A percentile compares a stretch with the other conserved stretches of the same genome.
These are phyloP conservation scores for Eustoma russellianum DNA, from an alignment of 257 asterid species.

Conservation along the genomic window DNA sequence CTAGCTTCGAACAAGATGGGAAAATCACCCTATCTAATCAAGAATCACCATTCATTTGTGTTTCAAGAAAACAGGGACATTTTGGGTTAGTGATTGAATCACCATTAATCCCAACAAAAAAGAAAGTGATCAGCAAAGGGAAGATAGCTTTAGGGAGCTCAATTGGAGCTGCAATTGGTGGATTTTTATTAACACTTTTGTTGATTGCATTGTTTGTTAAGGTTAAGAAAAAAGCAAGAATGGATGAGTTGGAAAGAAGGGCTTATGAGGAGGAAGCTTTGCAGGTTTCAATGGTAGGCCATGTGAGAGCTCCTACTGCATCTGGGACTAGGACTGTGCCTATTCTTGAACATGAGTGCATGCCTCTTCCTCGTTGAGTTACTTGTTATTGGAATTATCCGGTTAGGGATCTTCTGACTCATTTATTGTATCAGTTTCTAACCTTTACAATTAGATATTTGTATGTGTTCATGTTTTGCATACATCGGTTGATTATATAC, in stretches of 20 bases:
- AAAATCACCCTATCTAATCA: constrained; percentile 37
- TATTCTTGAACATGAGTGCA: constrained; percentile 42
- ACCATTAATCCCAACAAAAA: constrained; percentile 50
- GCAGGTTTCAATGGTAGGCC: constrained; percentile 93
- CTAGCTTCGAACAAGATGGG: constrained; percentile 51
- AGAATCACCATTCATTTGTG: constrained; percentile 38
- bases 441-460: no score
- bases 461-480: no score
- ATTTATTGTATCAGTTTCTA: no score
- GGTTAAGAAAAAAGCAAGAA: constrained; percentile 74
- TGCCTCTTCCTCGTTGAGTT: no score
- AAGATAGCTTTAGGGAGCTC: constrained; percentile 53
- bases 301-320: constrained; percentile 74
- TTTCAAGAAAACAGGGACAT: constrained; percentile 36
- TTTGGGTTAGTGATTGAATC: constrained; percentile 70
- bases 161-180: constrained; percentile 70
- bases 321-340: constrained; percentile 62
- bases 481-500: no score
- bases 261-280: constrained; percentile 97
- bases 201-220: constrained; percentile 56
- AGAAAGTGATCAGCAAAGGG: constrained; percentile 38
- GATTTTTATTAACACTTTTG: constrained; percentile 47
- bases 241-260: constrained; percentile 76
- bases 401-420: no score
- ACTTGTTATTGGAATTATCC: no score